A percentile compares a stretch with the other conserved stretches of the same genome.
phyloP scores from a whole-genome alignment of 169 alveolate species.

The Cryptosporidium bovis region DNA sequence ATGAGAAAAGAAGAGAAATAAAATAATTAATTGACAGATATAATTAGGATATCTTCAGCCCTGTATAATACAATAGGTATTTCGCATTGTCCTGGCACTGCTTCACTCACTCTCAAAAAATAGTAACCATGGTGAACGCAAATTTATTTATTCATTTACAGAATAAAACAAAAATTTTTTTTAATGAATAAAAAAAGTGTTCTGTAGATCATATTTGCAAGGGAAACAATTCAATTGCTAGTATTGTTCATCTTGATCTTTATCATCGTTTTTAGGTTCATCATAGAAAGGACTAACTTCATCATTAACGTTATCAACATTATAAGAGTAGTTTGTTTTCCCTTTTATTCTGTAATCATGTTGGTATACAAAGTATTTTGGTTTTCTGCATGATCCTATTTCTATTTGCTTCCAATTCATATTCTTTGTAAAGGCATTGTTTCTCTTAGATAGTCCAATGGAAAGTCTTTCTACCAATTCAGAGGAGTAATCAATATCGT shows the following conservation, averaged over 20 bases:
- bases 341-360: conserved; percentile 4
- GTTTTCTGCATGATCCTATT: conserved; percentile 38
- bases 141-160: too few species aligned
- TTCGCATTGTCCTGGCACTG: too few species aligned
- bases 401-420: conserved; percentile 66
- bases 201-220: too few species aligned
- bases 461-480: conserved; percentile 13
- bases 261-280: not conserved
- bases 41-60: too few species aligned
- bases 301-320: not conserved
- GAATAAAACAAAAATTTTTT: too few species aligned
- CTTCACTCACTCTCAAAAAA: too few species aligned
- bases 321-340: not conserved
- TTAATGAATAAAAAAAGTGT: too few species aligned
- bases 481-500: conserved; percentile 2
- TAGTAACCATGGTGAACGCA: too few species aligned
- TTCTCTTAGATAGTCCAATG: not conserved
- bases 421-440: conserved; percentile 1
- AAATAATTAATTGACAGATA: too few species aligned
- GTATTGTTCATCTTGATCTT: not conserved
- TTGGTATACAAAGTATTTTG: conserved; percentile 29
- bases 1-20: too few species aligned
- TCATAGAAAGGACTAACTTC: conserved; percentile 28
- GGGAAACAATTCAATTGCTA: too few species aligned
- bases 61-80: too few species aligned